phyloP scores from a whole-genome alignment of 768 basidiomycete species.

The Psilocybe subaeruginosa region DNA sequence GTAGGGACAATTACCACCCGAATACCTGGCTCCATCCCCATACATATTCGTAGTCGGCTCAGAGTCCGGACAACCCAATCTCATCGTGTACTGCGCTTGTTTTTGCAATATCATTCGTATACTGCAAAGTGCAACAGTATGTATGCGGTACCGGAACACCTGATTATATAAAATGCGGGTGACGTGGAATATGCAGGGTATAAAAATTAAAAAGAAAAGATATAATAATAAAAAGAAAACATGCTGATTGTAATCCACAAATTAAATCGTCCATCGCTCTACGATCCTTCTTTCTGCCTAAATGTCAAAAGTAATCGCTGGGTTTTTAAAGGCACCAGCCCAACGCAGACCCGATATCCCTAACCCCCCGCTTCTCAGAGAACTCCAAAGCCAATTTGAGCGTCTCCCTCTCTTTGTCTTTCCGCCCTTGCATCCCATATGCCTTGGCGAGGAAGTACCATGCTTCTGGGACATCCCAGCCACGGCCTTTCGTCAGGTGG shows the following conservation, averaged over 20 bases:
- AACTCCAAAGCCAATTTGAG: slow-evolving; percentile 68
- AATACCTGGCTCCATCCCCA: background rate
- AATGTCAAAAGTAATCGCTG: background rate
- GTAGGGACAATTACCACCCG: background rate
- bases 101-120: background rate
- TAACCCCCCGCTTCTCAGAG: slow-evolving; percentile 63
- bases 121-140: background rate
- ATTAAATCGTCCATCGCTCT: background rate
- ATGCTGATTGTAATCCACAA: background rate
- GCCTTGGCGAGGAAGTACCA: slow-evolving; percentile 93
- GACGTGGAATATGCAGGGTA: background rate
- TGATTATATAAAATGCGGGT: background rate
- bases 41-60: background rate
- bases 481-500: slow-evolving; percentile 74
- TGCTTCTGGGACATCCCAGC: slow-evolving; percentile 92
- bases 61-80: background rate
- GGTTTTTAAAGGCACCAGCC: slow-evolving; percentile 63
- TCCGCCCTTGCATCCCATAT: slow-evolving; percentile 73
- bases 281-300: background rate
- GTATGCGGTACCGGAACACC: background rate
- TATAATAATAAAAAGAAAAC: background rate
- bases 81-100: background rate
- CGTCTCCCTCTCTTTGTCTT: slow-evolving; percentile 75
- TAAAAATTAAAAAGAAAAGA: background rate
- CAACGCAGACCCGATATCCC: slow-evolving; percentile 63